Conservation (phyloP, 179 eudicot species). For the Pouteria campechiana region DNA sequence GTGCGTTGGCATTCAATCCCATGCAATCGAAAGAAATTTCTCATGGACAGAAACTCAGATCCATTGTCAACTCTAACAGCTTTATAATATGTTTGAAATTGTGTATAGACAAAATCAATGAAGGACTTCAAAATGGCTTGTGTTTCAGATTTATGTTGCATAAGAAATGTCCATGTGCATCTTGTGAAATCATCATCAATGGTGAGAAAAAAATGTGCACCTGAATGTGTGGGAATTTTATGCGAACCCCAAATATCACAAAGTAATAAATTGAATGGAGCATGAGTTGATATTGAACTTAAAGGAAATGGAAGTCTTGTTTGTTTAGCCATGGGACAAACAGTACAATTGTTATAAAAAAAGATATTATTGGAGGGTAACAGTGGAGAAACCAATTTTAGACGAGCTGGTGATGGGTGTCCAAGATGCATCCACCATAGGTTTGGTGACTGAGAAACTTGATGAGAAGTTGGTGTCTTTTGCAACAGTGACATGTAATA, state of each 20-base stretch:
- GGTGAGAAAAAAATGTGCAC: background rate
- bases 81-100: background rate
- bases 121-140: background rate
- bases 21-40: too few species aligned
- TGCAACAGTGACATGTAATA: background rate
- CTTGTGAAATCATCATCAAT: background rate
- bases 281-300: background rate
- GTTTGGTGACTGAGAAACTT: background rate
- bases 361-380: background rate
- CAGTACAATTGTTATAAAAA: background rate
- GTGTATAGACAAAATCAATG: background rate
- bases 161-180: background rate
- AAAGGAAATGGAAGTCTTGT: background rate
- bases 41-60: too few species aligned
- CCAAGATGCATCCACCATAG: background rate
- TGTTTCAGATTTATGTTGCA: background rate
- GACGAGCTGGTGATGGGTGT: background rate
- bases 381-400: background rate
- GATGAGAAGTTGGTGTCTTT: background rate
- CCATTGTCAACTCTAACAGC: background rate
- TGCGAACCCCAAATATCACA: conserved; percentile 1
- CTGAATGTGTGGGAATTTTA: background rate
- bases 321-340: conserved; percentile 1
- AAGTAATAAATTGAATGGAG: background rate
- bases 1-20: too few species aligned